phyloP scores from a whole-genome alignment of 768 basidiomycete species.

The Tylopilus sp. region DNA sequence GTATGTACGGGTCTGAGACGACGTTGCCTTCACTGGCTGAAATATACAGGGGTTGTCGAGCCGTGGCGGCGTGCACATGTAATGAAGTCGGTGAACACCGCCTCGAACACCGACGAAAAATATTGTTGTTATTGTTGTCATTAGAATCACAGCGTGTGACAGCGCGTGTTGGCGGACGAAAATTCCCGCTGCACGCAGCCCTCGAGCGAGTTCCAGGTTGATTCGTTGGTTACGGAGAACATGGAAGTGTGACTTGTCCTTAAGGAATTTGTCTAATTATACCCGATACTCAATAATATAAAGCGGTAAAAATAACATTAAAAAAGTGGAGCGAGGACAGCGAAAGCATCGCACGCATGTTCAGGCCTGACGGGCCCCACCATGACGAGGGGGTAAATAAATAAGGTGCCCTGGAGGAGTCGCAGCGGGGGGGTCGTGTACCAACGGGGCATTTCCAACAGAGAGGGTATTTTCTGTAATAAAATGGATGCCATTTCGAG shows the following conservation, averaged over 20 bases:
- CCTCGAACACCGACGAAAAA: background rate
- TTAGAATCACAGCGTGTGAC: background rate
- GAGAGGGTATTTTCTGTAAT: constrained; percentile 17
- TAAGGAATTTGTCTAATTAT: constrained; percentile 10
- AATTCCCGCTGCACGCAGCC: background rate
- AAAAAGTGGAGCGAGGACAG: constrained; percentile 10
- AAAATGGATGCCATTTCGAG: constrained; percentile 18
- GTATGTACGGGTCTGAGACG: constrained; percentile 10
- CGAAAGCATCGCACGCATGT: constrained; percentile 28
- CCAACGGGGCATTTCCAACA: constrained; percentile 1
- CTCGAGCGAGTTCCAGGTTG: background rate
- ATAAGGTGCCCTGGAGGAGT: background rate
- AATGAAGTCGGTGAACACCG: background rate
- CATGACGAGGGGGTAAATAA: constrained; percentile 7
- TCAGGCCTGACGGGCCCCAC: constrained; percentile 18
- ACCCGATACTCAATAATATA: background rate
- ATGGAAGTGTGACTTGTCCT: too few species aligned
- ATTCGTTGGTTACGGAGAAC: background rate
- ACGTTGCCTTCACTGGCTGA: background rate
- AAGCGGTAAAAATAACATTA: background rate
- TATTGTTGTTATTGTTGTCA: background rate
- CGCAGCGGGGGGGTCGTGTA: background rate
- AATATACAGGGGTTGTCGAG: background rate
- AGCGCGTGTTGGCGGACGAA: background rate
- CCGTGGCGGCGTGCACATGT: constrained; percentile 1